A percentile compares a stretch with the other conserved stretches of the same genome.
These are phyloP conservation scores for Cryphonectria carpinicola DNA, from an alignment of 2,329 filamentous ascomycete genomes.

Conservation along the genomic window DNA sequence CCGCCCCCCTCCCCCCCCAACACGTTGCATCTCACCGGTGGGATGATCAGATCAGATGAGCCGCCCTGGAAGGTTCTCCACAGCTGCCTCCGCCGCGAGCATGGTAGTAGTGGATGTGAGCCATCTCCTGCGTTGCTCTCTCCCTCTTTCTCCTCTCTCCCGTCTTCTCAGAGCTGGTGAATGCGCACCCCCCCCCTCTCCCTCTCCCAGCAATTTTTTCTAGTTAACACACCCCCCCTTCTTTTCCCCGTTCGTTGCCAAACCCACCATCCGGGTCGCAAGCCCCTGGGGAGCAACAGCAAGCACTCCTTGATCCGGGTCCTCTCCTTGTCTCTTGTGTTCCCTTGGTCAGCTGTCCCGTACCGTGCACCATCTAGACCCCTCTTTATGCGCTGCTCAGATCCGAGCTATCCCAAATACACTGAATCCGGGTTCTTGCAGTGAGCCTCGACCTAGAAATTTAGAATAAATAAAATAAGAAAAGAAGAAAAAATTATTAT, in stretches of 20 bases:
- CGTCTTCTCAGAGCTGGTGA: neutral
- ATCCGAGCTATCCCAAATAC: neutral
- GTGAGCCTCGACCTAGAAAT: slow-evolving; percentile 13
- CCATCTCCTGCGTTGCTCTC: neutral
- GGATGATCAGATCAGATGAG: slow-evolving; percentile 9
- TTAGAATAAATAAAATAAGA: slow-evolving; percentile 26
- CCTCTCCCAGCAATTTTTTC: neutral
- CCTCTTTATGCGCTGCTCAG: neutral
- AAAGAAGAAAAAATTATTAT: slow-evolving; percentile 26
- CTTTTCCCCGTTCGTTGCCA: neutral
- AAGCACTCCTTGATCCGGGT: neutral
- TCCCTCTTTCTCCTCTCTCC: neutral
- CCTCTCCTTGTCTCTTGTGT: neutral
- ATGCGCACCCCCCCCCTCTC: neutral
- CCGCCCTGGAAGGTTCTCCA: neutral
- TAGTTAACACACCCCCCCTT: neutral
- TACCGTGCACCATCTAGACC: neutral
- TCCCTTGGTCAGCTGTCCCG: neutral
- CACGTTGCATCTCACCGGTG: neutral
- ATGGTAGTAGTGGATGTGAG: neutral
- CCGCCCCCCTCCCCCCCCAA: neutral
- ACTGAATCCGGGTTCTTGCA: neutral
- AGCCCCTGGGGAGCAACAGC: neutral
- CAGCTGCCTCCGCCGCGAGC: neutral
- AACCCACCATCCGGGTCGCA: neutral